Conservation (phyloP, 2,329 filamentous ascomycete genomes). For the Myriosclerotinia scirpicola region DNA sequence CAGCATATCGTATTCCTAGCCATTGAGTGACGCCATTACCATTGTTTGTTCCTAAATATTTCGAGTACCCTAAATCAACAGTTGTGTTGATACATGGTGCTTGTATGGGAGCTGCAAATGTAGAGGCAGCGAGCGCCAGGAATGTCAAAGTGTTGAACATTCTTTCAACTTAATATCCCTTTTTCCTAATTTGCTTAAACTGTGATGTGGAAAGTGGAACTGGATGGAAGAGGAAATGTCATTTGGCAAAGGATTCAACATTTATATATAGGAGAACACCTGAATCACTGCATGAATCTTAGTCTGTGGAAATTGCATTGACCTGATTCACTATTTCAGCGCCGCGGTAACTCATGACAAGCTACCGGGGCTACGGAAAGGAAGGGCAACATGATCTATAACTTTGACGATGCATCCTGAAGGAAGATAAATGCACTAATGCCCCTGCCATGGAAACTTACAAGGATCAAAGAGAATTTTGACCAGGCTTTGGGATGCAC, state of each 20-base stretch:
- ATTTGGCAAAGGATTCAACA: neutral
- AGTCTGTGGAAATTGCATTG: neutral
- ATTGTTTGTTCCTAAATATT: slow-evolving; percentile 58
- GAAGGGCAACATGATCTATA: neutral
- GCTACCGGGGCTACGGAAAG: neutral
- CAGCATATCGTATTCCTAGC: slow-evolving; percentile 74
- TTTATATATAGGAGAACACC: slow-evolving; percentile 2
- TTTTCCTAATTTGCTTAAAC: neutral
- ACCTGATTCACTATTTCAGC: neutral
- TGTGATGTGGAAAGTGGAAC: neutral
- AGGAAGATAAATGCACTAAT: neutral
- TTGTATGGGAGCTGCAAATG: slow-evolving; percentile 8
- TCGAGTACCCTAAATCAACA: slow-evolving; percentile 65
- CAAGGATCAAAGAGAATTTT: neutral
- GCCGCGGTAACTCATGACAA: neutral
- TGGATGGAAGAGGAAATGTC: neutral
- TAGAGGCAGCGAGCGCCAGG: neutral
- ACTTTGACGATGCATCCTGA: neutral
- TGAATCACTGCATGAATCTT: neutral
- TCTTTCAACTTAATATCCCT: neutral
- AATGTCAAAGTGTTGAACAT: neutral
- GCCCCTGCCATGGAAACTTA: neutral
- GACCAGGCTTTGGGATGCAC: neutral
- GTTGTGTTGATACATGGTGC: slow-evolving; percentile 18
- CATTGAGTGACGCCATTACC: slow-evolving; percentile 64